Base-by-base conservation (phyloP, 2,329 filamentous ascomycete species). In the Gyromitra esculenta region DNA sequence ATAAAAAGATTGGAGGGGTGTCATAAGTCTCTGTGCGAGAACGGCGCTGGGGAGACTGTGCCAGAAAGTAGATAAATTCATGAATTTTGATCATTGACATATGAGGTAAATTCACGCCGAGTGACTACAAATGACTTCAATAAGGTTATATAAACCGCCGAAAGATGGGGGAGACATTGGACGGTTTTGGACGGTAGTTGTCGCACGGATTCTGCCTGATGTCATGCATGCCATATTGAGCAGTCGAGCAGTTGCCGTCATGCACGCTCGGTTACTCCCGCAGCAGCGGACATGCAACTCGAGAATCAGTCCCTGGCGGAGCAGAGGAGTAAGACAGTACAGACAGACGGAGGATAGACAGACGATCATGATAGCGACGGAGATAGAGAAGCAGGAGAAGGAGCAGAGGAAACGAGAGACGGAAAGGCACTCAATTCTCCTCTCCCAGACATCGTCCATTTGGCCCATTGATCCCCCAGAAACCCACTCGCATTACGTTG, bases 181-280 rank as follows among this genome's bases (percentile, higher is more conserved):
- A 66, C 69, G 60, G 37, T 56, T 65, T 65, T 15, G 65, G 64
- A 54, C 65, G 65, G 65, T 65, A 75, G 65, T 75, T 74, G 71
- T 73, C 54, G 64, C 18, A 74, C 64, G 62, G 63, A 45, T 63
- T 68, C 48, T 69, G 71, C 56, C 71, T 74, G 71, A 74, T 74
- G 64, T 69, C 64, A 71, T 65, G 60, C 35, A 25, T 45, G 2
- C 9, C 45, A 18, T 64, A 39, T 45, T 41, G 25, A 63, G 54
- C 45, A 48, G 56, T 48, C 43, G n/a, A 64, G 37, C 37, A 75
- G 39, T 35, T 56, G 60, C 66, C 72, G 57, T 65, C 50, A 70
- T 73, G 70, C 70, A 75, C 39, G 60, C 66, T 65, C 72, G 50
- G 66, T 69, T 75, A 64, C 69, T 72, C 69, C 69, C 69, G 69